Percentiles rank a stretch among this genome's conserved stretches.
phyloP scores from a whole-genome alignment of 192 early-diverging fungal genomes.

The Gamsiella multidivaricata region DNA sequence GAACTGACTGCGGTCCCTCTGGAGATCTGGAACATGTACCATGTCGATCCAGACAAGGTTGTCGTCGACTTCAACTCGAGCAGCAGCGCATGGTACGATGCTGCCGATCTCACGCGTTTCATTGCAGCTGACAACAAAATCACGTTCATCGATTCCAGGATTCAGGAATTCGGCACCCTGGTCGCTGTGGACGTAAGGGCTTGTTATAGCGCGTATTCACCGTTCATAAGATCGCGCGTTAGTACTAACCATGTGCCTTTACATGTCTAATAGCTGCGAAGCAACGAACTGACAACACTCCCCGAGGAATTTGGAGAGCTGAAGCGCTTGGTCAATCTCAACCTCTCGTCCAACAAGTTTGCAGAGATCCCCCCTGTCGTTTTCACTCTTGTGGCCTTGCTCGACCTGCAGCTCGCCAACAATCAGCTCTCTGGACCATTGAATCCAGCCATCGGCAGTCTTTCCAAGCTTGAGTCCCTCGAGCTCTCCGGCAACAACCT shows the following conservation, averaged over 20 bases:
- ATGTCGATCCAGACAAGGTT: slow-evolving; percentile 60
- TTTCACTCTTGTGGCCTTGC: slow-evolving; percentile 32
- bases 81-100: slow-evolving; percentile 60
- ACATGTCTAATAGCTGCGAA: slow-evolving; percentile 53
- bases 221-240: not conserved
- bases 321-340: slow-evolving; percentile 46
- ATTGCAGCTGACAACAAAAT: slow-evolving; percentile 65
- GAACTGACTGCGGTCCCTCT: slow-evolving; percentile 59
- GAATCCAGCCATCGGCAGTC: slow-evolving; percentile 39
- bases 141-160: slow-evolving; percentile 55
- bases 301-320: slow-evolving; percentile 54
- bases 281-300: slow-evolving; percentile 56
- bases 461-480: slow-evolving; percentile 50
- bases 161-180: slow-evolving; percentile 63
- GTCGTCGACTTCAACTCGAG: slow-evolving; percentile 61
- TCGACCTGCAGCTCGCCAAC: slow-evolving; percentile 52
- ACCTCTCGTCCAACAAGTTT: slow-evolving; percentile 60
- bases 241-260: not conserved
- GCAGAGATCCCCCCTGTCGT: slow-evolving; percentile 53
- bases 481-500: slow-evolving; percentile 56
- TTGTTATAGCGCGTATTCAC: not conserved
- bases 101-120: slow-evolving; percentile 61
- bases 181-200: slow-evolving; percentile 61
- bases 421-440: slow-evolving; percentile 52
- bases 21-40: slow-evolving; percentile 69